Evolutionary conservation across 1,139 yeast genomes (phyloP).

Genomic region (Protomyces arabidopsidicola): DNA sequence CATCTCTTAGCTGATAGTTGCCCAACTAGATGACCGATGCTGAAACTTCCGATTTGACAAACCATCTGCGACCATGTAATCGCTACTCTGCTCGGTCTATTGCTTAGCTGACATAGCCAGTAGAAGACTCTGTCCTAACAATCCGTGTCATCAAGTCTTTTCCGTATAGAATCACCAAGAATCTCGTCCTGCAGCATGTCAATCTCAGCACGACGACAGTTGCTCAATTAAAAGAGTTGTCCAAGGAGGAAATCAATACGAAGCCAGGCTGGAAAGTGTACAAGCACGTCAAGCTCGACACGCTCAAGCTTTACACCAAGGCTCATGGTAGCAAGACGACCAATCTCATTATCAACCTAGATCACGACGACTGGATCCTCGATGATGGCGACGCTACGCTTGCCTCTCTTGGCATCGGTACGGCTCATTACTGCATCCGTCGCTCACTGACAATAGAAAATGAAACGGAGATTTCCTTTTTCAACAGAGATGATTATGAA

Average conservation of each 20-base stretch:
- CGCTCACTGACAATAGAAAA: slow-evolving; percentile 45
- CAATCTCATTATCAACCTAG: slow-evolving; percentile 86
- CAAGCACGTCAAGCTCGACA: slow-evolving; percentile 18
- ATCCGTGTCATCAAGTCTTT: slow-evolving; percentile 84
- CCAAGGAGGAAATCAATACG: slow-evolving; percentile 32
- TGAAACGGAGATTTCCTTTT: slow-evolving; percentile 85
- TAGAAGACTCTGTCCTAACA: slow-evolving; percentile 68
- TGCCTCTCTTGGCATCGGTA: slow-evolving; percentile 59
- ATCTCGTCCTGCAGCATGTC: slow-evolving; percentile 64
- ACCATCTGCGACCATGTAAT: neutral
- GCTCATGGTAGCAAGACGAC: slow-evolving; percentile 85
- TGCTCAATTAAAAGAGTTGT: slow-evolving; percentile 50
- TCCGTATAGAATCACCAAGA: slow-evolving; percentile 85
- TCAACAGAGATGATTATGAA: slow-evolving; percentile 61
- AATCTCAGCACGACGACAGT: slow-evolving; percentile 71
- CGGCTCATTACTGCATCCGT: neutral
- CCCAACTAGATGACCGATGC: neutral
- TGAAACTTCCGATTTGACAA: neutral
- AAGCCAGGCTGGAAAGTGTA: slow-evolving; percentile 19
- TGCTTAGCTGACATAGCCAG: slow-evolving; percentile 4
- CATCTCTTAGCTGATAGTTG: neutral
- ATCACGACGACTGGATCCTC: slow-evolving; percentile 68
- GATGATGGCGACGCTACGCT: slow-evolving; percentile 47
- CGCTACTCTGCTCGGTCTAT: neutral
- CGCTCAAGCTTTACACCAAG: slow-evolving; percentile 76